These are phyloP conservation scores for Fusarium torreyae DNA, from an alignment of 2,329 filamentous ascomycete genomes.

Conservation along the genomic window DNA sequence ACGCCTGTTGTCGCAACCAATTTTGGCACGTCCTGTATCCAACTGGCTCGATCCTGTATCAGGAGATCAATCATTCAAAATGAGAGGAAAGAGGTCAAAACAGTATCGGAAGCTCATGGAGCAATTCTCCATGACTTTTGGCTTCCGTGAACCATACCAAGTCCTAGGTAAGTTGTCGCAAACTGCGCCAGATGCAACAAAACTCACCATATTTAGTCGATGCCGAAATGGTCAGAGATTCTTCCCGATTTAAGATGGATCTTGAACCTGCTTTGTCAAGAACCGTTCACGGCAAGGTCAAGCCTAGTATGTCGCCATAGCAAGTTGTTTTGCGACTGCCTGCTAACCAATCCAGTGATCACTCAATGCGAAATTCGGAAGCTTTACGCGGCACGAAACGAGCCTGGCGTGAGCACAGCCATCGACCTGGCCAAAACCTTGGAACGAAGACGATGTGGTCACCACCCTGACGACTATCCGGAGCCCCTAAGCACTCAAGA, in stretches of 20 bases:
- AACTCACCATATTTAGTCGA: conserved; percentile 71
- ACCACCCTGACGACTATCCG: conserved; percentile 80
- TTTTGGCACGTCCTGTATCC: conserved; percentile 5
- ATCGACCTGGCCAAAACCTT: conserved; percentile 82
- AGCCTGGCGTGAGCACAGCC: conserved; percentile 68
- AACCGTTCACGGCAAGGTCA: conserved; percentile 89
- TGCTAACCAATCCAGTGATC: conserved; percentile 71
- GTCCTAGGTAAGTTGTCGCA: conserved; percentile 72
- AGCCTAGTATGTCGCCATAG: conserved; percentile 73
- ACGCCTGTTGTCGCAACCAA: conserved; percentile 23
- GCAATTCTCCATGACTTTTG: conserved; percentile 88
- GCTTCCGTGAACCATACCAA: conserved; percentile 95
- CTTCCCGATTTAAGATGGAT: conserved; percentile 90
- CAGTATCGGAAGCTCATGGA: conserved; percentile 88
- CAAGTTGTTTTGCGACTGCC: conserved; percentile 6
- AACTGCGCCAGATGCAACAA: conserved; percentile 10
- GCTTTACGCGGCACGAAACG: conserved; percentile 75
- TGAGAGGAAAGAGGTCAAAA: conserved; percentile 68
- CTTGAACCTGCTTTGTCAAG: conserved; percentile 82
- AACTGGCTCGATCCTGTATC: background rate
- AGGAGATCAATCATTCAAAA: conserved; percentile 47
- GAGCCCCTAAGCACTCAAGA: conserved; percentile 78
- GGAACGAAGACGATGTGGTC: conserved; percentile 83
- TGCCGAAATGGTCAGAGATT: conserved; percentile 86
- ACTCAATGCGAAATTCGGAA: conserved; percentile 87